Conservation (phyloP, 2,329 filamentous ascomycete genomes). For the Apiospora rasikravindrae region DNA sequence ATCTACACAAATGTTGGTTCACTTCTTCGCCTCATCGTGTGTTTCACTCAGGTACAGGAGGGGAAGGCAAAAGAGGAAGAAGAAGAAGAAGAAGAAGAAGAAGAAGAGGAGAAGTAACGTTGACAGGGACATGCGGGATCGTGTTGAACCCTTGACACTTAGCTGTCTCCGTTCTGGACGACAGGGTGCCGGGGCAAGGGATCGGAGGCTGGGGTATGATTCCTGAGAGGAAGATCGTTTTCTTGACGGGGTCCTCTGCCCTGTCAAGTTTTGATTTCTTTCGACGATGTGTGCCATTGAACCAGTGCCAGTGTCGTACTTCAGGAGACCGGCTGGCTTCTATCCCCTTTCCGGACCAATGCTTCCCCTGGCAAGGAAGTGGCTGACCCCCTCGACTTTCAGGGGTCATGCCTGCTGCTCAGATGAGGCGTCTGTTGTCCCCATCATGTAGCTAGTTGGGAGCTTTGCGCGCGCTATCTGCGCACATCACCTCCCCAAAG, state of each 20-base stretch:
- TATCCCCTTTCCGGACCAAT: background rate
- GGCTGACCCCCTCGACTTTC: background rate
- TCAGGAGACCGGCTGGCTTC: constrained; percentile 3
- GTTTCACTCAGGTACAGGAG: background rate
- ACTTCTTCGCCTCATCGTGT: background rate
- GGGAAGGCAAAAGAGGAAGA: too few relatives aligned
- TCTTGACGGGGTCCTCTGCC: background rate
- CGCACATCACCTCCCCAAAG: background rate
- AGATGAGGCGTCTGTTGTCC: background rate
- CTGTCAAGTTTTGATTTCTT: background rate
- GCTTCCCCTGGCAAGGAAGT: background rate
- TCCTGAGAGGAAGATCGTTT: background rate
- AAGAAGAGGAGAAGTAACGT: background rate
- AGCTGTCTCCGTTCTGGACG: background rate
- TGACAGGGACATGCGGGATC: background rate
- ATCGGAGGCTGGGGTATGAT: background rate
- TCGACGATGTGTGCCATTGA: background rate
- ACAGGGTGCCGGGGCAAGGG: background rate
- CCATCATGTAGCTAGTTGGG: too few relatives aligned
- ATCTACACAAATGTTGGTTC: background rate
- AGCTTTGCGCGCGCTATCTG: background rate
- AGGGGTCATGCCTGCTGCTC: constrained; percentile 2
- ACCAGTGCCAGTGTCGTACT: background rate
- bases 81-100: too few relatives aligned
- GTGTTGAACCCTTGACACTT: background rate